A percentile compares a stretch with the other conserved stretches of the same genome.
Conservation (phyloP, 1,284 basidiomycete species). For the Leccinum fallax region DNA sequence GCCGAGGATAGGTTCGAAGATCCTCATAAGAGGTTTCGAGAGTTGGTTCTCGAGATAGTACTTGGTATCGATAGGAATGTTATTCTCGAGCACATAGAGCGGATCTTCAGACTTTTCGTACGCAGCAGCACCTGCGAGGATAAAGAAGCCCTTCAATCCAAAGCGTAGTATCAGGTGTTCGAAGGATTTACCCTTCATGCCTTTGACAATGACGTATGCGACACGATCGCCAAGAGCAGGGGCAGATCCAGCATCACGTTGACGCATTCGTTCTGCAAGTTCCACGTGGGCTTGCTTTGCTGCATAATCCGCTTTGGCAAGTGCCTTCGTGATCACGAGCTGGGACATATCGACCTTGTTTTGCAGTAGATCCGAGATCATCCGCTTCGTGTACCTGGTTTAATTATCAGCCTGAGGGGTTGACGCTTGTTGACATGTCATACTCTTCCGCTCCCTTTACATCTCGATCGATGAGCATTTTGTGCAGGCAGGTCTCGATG, state of each 20-base stretch:
- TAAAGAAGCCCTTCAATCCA: neutral
- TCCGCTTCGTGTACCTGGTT: constrained; percentile 85
- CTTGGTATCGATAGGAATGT: constrained; percentile 93
- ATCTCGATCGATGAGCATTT: constrained; percentile 94
- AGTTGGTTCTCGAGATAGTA: constrained; percentile 98
- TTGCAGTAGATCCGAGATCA: constrained; percentile 90
- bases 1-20: constrained; percentile 96
- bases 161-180: neutral
- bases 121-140: constrained; percentile 79
- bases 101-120: constrained; percentile 98
- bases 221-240: constrained; percentile 94
- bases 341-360: constrained; percentile 98
- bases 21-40: constrained; percentile 92
- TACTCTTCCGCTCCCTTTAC: constrained; percentile 91
- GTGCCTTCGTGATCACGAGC: constrained; percentile 94
- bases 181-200: constrained; percentile 72
- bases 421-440: constrained; percentile 29
- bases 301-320: constrained; percentile 87
- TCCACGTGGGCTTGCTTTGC: constrained; percentile 96
- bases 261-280: constrained; percentile 91
- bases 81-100: constrained; percentile 94
- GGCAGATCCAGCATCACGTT: constrained; percentile 93
- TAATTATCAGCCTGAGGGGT: constrained; percentile 9
- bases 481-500: constrained; percentile 95
- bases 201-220: constrained; percentile 96